A percentile compares a stretch with the other conserved stretches of the same genome.
phyloP scores from a whole-genome alignment of 768 basidiomycete species.

The Tephrocybe rancida region DNA sequence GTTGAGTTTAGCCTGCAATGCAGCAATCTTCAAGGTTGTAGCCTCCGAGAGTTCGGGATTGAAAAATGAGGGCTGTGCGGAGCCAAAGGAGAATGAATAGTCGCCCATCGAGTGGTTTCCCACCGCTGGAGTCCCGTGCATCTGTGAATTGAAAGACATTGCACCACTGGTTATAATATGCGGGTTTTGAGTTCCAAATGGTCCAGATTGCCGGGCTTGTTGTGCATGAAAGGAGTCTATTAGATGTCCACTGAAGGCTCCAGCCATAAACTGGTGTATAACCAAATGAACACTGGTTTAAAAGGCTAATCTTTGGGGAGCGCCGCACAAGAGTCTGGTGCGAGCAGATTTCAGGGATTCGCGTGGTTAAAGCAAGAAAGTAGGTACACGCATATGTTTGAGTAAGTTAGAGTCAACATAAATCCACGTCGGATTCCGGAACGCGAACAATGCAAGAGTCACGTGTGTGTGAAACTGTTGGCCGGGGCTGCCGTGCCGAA shows the following conservation, averaged over 20 bases:
- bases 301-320: background rate
- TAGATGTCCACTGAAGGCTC: constrained; percentile 61
- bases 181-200: constrained; percentile 21
- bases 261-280: constrained; percentile 45
- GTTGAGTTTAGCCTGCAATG: constrained; percentile 79
- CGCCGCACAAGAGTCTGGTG: background rate
- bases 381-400: no score
- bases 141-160: constrained; percentile 61
- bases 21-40: constrained; percentile 65
- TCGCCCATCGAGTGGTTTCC: constrained; percentile 24
- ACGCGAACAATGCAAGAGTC: no score
- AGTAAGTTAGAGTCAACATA: no score
- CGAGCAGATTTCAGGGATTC: no score
- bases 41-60: constrained; percentile 54
- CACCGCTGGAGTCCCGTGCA: constrained; percentile 49
- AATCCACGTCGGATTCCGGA: no score
- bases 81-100: constrained; percentile 27
- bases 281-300: background rate
- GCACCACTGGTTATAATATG: constrained; percentile 50
- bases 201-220: constrained; percentile 19
- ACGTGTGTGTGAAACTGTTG: no score
- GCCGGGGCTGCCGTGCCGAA: no score
- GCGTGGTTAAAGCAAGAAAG: no score
- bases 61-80: constrained; percentile 32
- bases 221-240: constrained; percentile 47